phyloP scores from a whole-genome alignment of 2,329 filamentous ascomycete genomes.

The Botrytis paeoniae region DNA sequence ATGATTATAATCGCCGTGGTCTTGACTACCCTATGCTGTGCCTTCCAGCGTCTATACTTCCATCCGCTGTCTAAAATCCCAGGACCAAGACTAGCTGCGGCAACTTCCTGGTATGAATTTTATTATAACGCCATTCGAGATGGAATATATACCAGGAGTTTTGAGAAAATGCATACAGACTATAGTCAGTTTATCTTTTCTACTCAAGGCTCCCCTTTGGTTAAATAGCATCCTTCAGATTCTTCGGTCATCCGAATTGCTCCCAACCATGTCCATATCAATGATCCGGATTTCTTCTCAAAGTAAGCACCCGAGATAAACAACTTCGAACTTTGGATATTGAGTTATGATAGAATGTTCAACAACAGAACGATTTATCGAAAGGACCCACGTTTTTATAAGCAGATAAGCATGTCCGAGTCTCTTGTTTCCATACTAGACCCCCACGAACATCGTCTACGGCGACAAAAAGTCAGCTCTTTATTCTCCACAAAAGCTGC shows the following conservation, averaged over 20 bases:
- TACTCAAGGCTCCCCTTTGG: neutral
- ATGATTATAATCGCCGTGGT: neutral
- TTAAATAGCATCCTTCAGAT: neutral
- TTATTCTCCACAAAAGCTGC: neutral
- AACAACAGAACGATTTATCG: neutral
- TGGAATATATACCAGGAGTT: neutral
- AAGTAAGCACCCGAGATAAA: neutral
- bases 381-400: neutral
- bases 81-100: neutral
- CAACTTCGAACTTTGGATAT: neutral
- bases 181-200: neutral
- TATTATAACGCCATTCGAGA: slow-evolving; percentile 1
- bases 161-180: neutral
- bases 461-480: slow-evolving; percentile 3
- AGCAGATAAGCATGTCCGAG: neutral
- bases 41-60: neutral
- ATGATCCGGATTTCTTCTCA: neutral
- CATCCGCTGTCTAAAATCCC: neutral
- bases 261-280: slow-evolving; percentile 2
- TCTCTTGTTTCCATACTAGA: neutral
- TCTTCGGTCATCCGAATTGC: slow-evolving; percentile 2
- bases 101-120: slow-evolving; percentile 1
- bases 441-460: neutral
- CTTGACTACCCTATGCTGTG: neutral
- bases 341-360: neutral